phyloP scores from a whole-genome alignment of 805 yeast genomes.

The Clavispora phyllophila region DNA sequence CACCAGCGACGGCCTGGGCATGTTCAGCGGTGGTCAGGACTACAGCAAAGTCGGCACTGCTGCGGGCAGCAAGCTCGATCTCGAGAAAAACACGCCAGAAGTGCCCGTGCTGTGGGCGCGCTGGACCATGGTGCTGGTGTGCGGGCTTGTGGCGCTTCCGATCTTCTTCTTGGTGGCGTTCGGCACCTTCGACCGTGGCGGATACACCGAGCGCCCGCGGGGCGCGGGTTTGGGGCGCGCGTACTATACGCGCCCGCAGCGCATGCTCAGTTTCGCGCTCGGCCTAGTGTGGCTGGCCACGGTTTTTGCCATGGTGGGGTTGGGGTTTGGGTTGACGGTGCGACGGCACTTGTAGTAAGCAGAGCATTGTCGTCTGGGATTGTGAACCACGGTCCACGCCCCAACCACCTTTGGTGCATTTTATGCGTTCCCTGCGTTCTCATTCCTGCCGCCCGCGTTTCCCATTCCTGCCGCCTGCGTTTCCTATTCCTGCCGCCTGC shows the following conservation, averaged over 20 bases:
- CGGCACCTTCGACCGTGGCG: constrained; percentile 32
- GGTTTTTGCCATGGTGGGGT: constrained; percentile 36
- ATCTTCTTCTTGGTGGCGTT: constrained; percentile 30
- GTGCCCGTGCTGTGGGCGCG: constrained; percentile 10
- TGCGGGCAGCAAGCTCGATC: not conserved
- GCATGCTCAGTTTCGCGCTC: constrained; percentile 22
- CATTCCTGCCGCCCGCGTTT: too few species aligned
- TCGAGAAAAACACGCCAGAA: not conserved
- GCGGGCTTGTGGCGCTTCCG: constrained; percentile 35
- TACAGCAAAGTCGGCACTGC: too few species aligned
- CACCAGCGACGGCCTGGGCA: not conserved
- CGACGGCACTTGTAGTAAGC: not conserved
- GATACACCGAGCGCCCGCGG: constrained; percentile 5
- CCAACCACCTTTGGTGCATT: too few species aligned
- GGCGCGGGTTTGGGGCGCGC: not conserved
- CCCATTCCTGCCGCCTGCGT: too few species aligned
- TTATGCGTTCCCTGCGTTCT: too few species aligned
- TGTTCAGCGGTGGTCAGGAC: not conserved
- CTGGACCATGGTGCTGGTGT: constrained; percentile 23
- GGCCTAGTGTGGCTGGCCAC: constrained; percentile 32
- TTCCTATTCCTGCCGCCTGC: too few species aligned
- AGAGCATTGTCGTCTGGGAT: too few species aligned
- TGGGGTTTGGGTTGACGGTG: constrained; percentile 25
- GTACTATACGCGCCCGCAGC: constrained; percentile 20
- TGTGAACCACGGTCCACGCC: too few species aligned